phyloP scores from a whole-genome alignment of 495 filamentous ascomycete species.

The Penicillium turbatum region DNA sequence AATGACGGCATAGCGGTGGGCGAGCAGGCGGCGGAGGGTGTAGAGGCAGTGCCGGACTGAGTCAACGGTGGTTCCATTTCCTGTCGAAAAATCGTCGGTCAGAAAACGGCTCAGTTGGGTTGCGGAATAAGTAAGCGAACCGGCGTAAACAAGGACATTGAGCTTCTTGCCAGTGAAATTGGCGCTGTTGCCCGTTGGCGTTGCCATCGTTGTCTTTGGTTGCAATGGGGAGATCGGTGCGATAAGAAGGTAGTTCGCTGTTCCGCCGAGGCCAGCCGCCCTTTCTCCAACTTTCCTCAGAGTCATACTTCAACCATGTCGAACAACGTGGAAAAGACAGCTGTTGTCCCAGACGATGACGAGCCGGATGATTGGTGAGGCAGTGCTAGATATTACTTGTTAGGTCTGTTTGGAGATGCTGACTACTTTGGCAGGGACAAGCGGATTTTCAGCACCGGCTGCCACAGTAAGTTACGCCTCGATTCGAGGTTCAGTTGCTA shows the following conservation, averaged over 20 bases:
- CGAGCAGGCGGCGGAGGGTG: constrained; percentile 82
- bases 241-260: constrained; percentile 25
- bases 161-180: constrained; percentile 61
- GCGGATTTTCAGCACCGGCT: constrained; percentile 95
- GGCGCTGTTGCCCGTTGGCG: constrained; percentile 30
- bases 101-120: constrained; percentile 25
- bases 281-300: constrained; percentile 4
- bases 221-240: constrained; percentile 11
- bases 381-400: not conserved
- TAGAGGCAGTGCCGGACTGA: constrained; percentile 88
- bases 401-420: constrained; percentile 5
- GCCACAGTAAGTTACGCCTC: constrained; percentile 59
- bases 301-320: constrained; percentile 31
- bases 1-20: constrained; percentile 89
- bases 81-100: constrained; percentile 43
- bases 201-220: constrained; percentile 26
- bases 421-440: constrained; percentile 65
- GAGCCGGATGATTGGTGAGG: constrained; percentile 91
- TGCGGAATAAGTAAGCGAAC: constrained; percentile 41
- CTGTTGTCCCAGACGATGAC: constrained; percentile 53
- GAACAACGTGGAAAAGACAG: constrained; percentile 35
- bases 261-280: constrained; percentile 15
- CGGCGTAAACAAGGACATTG: constrained; percentile 85
- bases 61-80: constrained; percentile 77
- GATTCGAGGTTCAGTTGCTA: not conserved